Evolutionary conservation across 1,284 basidiomycete genomes (phyloP).

Genomic region (Ustilago loliicola): DNA sequence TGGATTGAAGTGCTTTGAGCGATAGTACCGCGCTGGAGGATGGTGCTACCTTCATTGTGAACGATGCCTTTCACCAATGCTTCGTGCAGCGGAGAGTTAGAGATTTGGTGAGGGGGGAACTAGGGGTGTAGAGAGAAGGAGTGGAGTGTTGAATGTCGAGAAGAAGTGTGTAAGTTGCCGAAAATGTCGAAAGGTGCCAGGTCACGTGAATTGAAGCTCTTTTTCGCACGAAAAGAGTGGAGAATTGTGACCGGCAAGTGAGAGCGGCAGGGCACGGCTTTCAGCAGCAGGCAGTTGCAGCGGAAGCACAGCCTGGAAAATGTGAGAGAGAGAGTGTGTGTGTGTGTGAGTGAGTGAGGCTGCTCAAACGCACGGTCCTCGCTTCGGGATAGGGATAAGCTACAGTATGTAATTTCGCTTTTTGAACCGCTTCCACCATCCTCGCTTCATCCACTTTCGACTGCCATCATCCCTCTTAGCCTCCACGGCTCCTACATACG

Average conservation of each 20-base stretch:
- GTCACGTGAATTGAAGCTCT: background rate
- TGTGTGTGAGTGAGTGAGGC: too few relatives aligned
- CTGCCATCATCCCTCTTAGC: background rate
- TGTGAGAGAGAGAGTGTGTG: background rate
- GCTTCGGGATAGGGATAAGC: background rate
- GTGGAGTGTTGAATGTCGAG: background rate
- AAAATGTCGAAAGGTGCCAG: background rate
- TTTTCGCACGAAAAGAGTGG: background rate
- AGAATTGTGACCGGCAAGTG: background rate
- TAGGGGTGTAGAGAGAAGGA: background rate
- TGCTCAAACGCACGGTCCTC: constrained; percentile 19
- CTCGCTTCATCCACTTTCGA: background rate
- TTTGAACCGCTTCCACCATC: constrained; percentile 1
- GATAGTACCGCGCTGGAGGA: constrained; percentile 48
- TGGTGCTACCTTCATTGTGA: constrained; percentile 46
- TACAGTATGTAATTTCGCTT: background rate
- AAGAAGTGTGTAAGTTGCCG: background rate
- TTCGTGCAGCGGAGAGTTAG: background rate
- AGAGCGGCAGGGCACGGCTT: background rate
- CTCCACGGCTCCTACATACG: background rate
- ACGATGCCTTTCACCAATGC: background rate
- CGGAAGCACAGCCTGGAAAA: background rate
- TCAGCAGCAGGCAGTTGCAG: background rate
- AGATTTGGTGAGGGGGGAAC: background rate
- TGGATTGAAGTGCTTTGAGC: constrained; percentile 57